Base-by-base conservation (phyloP, 1,284 basidiomycete genomes). In the Fomes fomentarius region DNA sequence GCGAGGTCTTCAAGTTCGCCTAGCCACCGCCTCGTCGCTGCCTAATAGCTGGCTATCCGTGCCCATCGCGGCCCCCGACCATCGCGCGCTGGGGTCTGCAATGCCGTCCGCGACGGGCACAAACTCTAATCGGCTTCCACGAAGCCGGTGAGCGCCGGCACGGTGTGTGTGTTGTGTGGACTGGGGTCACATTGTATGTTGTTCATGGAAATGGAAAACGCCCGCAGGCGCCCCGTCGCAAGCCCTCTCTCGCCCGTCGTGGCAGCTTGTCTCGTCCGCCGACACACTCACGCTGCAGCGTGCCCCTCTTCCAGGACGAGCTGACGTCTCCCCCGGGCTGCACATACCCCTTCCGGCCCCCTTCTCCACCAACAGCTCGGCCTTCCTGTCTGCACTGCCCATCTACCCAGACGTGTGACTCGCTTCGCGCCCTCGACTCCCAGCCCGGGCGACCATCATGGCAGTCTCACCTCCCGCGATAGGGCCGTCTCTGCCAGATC, bases 181-280 rank as follows among this genome's bases (percentile, higher is more conserved):
- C 52, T 57, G 49, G 54, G 56, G 60, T 61, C 56, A 61, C 51
- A 61, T 61, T 58, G 54, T 61, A 58, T 54, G 60, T 61, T 61
- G 59, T 52, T 35, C 56, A 46, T 58, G 53, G 56, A 61, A 61
- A 48, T 50, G 33, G 41, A n/a, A 34, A n/a, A n/a, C n/a, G n/a
- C n/a, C n/a, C n/a, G 28, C 48, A 35, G 46, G 47, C 51, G 52
- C 43, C 39, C 35, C 47, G 46, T 41, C 28, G 40, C 15, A 9
- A 30, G 28, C 10, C 34, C 25, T 31, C 34, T 19, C 15, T 14
- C 10, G 43, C 45, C 35, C 25, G 25, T 45, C 22, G 34, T 40
- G 21, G 38, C 38, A n/a, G 37, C 28, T 31, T 38, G 19, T 17
- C 12, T 24, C 40, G 46, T 35, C 31, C 26, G 40, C 46, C 45